These are phyloP conservation scores for Cornus suecica DNA, from an alignment of 148 eudicot genomes.

Conservation along the genomic window DNA sequence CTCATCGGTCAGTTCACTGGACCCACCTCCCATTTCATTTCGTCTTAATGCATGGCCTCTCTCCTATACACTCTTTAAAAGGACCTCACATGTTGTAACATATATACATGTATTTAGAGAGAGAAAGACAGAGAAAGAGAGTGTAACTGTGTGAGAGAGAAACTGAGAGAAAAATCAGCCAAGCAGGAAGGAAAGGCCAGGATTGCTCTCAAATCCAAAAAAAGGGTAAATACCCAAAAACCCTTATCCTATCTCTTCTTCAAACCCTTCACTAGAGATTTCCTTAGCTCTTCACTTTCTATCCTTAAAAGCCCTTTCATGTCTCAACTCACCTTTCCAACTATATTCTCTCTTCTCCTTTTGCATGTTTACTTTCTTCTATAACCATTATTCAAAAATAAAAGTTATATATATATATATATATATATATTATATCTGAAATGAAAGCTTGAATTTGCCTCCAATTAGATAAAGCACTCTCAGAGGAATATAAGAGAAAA, in stretches of 20 bases:
- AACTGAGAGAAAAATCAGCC: conserved; percentile 16
- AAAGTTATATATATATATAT: not conserved
- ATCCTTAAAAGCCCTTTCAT: conserved; percentile 6
- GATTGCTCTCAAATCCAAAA: conserved; percentile 45
- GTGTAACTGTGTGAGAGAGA: not conserved
- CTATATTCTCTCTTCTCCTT: not conserved
- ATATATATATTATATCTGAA: conserved; percentile 2
- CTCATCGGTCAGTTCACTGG: not conserved
- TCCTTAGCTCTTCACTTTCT: conserved; percentile 5
- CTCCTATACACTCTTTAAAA: conserved; percentile 16
- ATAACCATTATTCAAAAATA: not conserved
- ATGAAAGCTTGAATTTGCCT: conserved; percentile 17
- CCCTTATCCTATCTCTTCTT: conserved; percentile 42
- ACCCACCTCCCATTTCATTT: not conserved
- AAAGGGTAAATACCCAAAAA: conserved; percentile 29
- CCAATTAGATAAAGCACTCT: not conserved
- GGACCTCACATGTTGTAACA: conserved; percentile 41
- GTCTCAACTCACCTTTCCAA: not conserved
- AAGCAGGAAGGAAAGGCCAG: conserved; percentile 57
- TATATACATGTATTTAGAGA: too few species aligned
- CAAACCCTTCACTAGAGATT: conserved; percentile 3
- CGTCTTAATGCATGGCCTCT: conserved; percentile 14
- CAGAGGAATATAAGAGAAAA: not conserved
- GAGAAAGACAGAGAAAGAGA: conserved; percentile 21
- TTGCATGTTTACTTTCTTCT: not conserved